These are phyloP conservation scores for Pleurotus giganteus DNA, from an alignment of 768 basidiomycete genomes.

Conservation along the genomic window DNA sequence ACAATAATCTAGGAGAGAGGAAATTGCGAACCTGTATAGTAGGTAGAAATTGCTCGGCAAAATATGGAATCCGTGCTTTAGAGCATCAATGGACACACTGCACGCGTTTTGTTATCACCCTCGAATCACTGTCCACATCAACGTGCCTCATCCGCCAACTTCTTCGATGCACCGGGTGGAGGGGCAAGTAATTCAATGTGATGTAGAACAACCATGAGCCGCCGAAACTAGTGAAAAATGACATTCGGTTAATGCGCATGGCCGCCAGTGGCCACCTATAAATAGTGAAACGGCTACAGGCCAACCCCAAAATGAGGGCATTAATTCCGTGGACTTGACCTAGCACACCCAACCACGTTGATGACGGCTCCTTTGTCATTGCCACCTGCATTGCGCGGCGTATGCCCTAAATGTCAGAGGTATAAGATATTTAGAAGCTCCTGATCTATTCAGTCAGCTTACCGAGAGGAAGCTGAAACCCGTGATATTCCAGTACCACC, in stretches of 20 bases:
- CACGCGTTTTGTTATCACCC: neutral
- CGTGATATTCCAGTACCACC: conserved; percentile 75
- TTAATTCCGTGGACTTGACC: conserved; percentile 45
- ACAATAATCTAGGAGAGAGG: no score
- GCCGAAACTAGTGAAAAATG: conserved; percentile 84
- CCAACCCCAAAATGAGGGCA: neutral
- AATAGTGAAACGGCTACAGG: neutral
- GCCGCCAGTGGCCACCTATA: conserved; percentile 65
- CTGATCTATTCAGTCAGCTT: conserved; percentile 4
- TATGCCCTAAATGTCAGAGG: conserved; percentile 44
- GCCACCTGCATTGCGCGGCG: no score
- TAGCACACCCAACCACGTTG: conserved; percentile 81
- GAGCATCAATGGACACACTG: neutral
- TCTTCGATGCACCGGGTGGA: conserved; percentile 53
- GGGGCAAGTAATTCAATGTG: conserved; percentile 55
- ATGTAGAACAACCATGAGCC: conserved; percentile 66
- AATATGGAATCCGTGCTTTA: no score
- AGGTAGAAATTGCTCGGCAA: no score
- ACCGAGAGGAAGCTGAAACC: conserved; percentile 70
- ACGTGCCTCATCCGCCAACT: conserved; percentile 18
- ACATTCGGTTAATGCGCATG: conserved; percentile 71
- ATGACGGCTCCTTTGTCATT: conserved; percentile 73
- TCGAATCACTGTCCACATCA: conserved; percentile 1
- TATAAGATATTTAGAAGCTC: conserved; percentile 1
- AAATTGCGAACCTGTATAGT: neutral